Evolutionary conservation across 805 yeast genomes (phyloP).

Genomic region (Candida odintsovae): DNA sequence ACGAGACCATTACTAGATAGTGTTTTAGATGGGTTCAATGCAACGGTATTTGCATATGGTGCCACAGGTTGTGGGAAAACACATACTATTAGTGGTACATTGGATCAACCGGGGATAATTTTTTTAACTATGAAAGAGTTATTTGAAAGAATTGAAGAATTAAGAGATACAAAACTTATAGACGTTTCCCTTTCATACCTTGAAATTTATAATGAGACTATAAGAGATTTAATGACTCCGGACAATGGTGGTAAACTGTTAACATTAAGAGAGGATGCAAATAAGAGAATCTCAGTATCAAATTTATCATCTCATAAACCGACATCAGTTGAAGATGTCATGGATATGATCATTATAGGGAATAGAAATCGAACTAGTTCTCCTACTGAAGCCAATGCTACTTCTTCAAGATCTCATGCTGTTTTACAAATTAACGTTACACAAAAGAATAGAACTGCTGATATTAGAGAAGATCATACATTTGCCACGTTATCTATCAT

Average conservation of each 20-base stretch:
- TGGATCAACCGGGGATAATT: conserved; percentile 71
- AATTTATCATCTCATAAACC: conserved; percentile 65
- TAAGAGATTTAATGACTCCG: conserved; percentile 71
- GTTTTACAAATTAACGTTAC: conserved; percentile 75
- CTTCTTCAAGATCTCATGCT: conserved; percentile 91
- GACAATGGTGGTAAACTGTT: conserved; percentile 39
- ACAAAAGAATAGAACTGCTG: conserved; percentile 56
- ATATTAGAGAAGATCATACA: conserved; percentile 58
- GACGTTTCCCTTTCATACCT: conserved; percentile 68
- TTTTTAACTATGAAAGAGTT: conserved; percentile 74
- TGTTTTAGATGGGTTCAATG: conserved; percentile 78
- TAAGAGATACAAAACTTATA: conserved; percentile 47
- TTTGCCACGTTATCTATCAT: conserved; percentile 81
- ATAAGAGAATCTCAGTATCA: conserved; percentile 60
- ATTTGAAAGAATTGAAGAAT: conserved; percentile 52
- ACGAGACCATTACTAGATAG: conserved; percentile 68
- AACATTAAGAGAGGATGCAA: conserved; percentile 66
- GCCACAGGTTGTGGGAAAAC: conserved; percentile 99
- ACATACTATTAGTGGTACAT: conserved; percentile 77
- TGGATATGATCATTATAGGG: conserved; percentile 70
- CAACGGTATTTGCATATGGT: conserved; percentile 93
- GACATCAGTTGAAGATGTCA: conserved; percentile 58
- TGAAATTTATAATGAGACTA: conserved; percentile 89
- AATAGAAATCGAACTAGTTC: conserved; percentile 75
- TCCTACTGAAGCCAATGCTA: conserved; percentile 86